Evolutionary conservation across 768 basidiomycete species (phyloP).

Genomic region (Thelephora ganbajun): DNA sequence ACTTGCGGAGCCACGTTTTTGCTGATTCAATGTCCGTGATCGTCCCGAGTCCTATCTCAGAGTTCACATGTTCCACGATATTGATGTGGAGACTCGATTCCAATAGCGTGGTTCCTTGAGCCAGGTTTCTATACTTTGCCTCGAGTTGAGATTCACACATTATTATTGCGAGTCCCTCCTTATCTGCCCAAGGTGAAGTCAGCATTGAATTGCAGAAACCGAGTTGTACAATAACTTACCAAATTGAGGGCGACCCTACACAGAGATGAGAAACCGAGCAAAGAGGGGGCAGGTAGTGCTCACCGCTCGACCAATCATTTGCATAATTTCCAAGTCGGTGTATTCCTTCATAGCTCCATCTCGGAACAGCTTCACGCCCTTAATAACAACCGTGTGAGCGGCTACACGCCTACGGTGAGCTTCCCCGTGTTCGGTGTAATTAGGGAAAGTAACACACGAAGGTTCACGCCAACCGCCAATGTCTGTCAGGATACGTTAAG

Average conservation of each 20-base stretch:
- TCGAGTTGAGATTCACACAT: constrained; percentile 66
- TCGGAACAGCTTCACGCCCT: constrained; percentile 74
- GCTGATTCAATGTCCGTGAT: constrained; percentile 60
- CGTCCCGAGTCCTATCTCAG: constrained; percentile 80
- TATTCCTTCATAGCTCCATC: constrained; percentile 65
- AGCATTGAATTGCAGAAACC: background rate
- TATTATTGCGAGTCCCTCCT: constrained; percentile 72
- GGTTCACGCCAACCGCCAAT: constrained; percentile 89
- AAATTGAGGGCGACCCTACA: constrained; percentile 83
- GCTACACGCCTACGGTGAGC: constrained; percentile 29
- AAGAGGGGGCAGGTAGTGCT: constrained; percentile 12
- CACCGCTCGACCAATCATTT: constrained; percentile 93
- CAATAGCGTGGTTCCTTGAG: constrained; percentile 59
- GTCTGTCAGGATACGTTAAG: constrained; percentile 37
- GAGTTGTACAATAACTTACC: constrained; percentile 26
- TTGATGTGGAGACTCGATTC: constrained; percentile 80
- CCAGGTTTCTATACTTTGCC: constrained; percentile 53
- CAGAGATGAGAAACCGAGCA: background rate
- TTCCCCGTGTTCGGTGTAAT: background rate
- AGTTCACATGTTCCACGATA: constrained; percentile 85
- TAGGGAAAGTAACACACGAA: constrained; percentile 40
- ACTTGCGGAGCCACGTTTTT: constrained; percentile 68
- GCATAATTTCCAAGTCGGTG: constrained; percentile 84
- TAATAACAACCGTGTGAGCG: constrained; percentile 87
- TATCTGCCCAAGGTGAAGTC: constrained; percentile 32